A percentile compares a stretch with the other conserved stretches of the same genome.
Evolutionary conservation across 2,329 filamentous ascomycete genomes (phyloP).

Genomic region (Neobulgaria alba): DNA sequence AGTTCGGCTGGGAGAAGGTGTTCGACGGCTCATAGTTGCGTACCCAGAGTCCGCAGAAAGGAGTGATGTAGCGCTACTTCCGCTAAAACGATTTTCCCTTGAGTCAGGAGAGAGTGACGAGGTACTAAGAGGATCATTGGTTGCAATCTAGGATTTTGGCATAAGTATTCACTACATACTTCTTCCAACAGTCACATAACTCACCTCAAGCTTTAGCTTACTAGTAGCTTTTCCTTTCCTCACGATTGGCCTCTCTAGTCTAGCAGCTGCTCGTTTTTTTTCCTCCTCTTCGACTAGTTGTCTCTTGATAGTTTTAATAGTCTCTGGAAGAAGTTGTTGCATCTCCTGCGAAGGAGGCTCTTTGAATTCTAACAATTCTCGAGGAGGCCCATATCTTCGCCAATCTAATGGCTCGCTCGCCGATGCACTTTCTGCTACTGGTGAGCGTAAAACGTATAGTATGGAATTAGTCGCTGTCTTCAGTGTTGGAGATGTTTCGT

Average conservation of each 20-base stretch:
- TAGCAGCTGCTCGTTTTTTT: slow-evolving; percentile 26
- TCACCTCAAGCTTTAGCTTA: slow-evolving; percentile 20
- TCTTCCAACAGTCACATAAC: slow-evolving; percentile 10
- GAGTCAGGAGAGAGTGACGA: background rate
- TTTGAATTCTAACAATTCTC: slow-evolving; percentile 32
- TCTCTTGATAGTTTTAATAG: slow-evolving; percentile 37
- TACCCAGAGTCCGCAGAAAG: slow-evolving; percentile 21
- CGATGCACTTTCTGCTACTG: slow-evolving; percentile 15
- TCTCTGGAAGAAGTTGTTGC: slow-evolving; percentile 34
- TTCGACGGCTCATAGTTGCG: slow-evolving; percentile 9
- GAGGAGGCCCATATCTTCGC: slow-evolving; percentile 39
- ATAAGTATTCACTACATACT: background rate
- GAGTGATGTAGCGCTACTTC: slow-evolving; percentile 9
- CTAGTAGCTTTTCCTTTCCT: slow-evolving; percentile 8
- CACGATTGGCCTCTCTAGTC: slow-evolving; percentile 24
- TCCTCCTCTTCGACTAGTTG: slow-evolving; percentile 29
- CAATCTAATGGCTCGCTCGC: slow-evolving; percentile 32
- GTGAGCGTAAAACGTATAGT: slow-evolving; percentile 16
- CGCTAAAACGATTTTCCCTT: slow-evolving; percentile 6
- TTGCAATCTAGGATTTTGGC: slow-evolving; percentile 1
- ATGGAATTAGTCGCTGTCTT: slow-evolving; percentile 6
- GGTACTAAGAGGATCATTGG: slow-evolving; percentile 3
- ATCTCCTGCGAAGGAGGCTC: slow-evolving; percentile 35
- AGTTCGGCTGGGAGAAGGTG: background rate
- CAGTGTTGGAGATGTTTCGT: background rate